Evolutionary conservation across 2,329 filamentous ascomycete species (phyloP).

Genomic region (Pseudodiploospora longispora): DNA sequence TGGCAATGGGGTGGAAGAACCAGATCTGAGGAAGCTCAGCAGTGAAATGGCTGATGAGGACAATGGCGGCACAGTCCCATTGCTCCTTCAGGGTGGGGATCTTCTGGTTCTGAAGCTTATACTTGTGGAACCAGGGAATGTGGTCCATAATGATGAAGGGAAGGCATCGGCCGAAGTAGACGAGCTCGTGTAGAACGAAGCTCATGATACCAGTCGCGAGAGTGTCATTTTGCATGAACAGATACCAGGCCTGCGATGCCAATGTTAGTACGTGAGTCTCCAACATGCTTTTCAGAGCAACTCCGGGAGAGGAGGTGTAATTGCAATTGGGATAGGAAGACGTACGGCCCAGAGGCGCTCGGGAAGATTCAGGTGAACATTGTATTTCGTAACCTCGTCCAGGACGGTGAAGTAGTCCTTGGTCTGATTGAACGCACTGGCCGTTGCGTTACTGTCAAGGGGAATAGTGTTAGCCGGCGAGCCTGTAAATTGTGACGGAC

Average conservation of each 20-base stretch:
- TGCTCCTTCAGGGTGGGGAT: constrained; percentile 89
- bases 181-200: constrained; percentile 84
- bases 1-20: constrained; percentile 96
- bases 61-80: constrained; percentile 86
- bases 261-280: not conserved
- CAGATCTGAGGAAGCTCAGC: constrained; percentile 98
- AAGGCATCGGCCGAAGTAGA: constrained; percentile 88
- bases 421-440: constrained; percentile 38
- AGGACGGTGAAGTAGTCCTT: constrained; percentile 49
- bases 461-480: constrained; percentile 7
- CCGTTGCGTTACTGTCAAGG: constrained; percentile 42
- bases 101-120: constrained; percentile 89
- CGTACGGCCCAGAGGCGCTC: constrained; percentile 83
- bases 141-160: constrained; percentile 90
- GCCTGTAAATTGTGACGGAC: constrained; percentile 18
- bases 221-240: constrained; percentile 96
- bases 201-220: constrained; percentile 97
- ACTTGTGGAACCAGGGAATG: constrained; percentile 81
- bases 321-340: constrained; percentile 17
- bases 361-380: constrained; percentile 76
- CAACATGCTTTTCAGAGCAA: not conserved
- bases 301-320: not conserved
- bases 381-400: constrained; percentile 60
- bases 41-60: constrained; percentile 92
- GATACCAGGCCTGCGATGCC: constrained; percentile 66